Base-by-base conservation (phyloP, 371 early-diverging fungal genomes). In the Paraphysoderma sedebokerense region DNA sequence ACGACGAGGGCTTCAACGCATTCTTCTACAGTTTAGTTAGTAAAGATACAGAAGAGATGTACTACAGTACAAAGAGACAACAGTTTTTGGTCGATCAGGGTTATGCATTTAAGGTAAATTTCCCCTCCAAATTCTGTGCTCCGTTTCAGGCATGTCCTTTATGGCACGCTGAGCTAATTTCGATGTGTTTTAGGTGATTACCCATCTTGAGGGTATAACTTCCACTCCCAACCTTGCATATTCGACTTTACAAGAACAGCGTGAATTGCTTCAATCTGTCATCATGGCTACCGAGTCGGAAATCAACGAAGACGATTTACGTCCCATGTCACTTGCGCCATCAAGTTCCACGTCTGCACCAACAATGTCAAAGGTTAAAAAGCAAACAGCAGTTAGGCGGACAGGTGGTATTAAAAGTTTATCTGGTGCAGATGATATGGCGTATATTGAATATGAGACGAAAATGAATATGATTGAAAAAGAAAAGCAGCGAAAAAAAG, bases 41-140 rank as follows among this genome's bases (percentile, higher is more conserved):
- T 35, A 82, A 83, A 50, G 99, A 99, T 65, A 99, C 99, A 0
- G 90, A 98, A 58, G 99, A 99, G 67, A 97, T 99, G 86, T 90
- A 79, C 50, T 99, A 97, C 56, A 89, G 92, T n/a, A 78, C 87
- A 15, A 96, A 95, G 61, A 79, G 99, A 35, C 93, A 97, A 62
- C 97, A 96, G 64, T 99, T 98, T 63, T 64, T 99, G 54, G 87
- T 99, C 36, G 99, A 99, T 63, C 99, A 99, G 65, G 99, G 99
- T 1, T 99, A 99, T 64, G 84, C 95, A 20, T 99, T 97, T 72
- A 97, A 95, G 64, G 96, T 89, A n/a, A 23, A 84, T 92, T 50
- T 83, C 79, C 7, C 35, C 17, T 13, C 13, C 39, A 39, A 20
- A 54, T 55, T 7, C 15, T n/a, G 39, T 8, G 7, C 39, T 39